Evolutionary conservation across 768 basidiomycete species (phyloP), one percentile per base, ranked within the genome.

Genomic region (Psilocybe subaeruginosa): DNA sequence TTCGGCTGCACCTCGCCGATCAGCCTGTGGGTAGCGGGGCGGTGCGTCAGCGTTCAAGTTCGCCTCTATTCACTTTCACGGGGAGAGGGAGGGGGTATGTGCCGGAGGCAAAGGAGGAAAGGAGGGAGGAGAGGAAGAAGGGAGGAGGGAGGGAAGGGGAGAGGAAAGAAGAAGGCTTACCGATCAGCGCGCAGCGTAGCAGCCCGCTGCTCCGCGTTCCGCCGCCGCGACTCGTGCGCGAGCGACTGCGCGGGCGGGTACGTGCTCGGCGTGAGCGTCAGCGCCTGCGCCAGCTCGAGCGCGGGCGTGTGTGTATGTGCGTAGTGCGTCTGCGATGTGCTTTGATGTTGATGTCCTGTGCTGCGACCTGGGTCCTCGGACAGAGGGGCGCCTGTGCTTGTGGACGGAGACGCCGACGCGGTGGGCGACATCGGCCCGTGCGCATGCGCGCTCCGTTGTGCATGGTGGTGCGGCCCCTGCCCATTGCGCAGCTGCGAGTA

Each of bases 131-230:
- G 5, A 16, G n/a, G 41, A 14, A 43, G 14, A 2, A 43, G 41
- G 14, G 14, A 6, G 9, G 9, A 35, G 6, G 33, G 7, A 11
- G 33, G 3, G 33, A 11, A n/a, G n/a, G n/a, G n/a, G 14, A 43
- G 41, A 43, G 14, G n/a, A 43, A 3, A 43, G n/a, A 43, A 12
- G 4, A 43, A 11, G n/a, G 14, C 41, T 8, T n/a, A 43, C 41
- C n/a, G 41, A 43, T 93, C 92, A 1, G 86, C 83, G 5, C 87
- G 80, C 37, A 93, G 80, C 1, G 85, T 84, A 8, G 88, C 88
- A 0, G 88, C 89, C 31, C 91, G 85, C 72, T 92, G 90, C 68
- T 92, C 91, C 17, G 91, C 90, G 65, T 90, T 92, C 58, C 89
- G 82, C 29, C 89, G 77, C 23, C 90, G 84, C 14, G 89, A 86